Conservation (phyloP, 106 monocot genomes). For the Dendrobium chrysotoxum region DNA sequence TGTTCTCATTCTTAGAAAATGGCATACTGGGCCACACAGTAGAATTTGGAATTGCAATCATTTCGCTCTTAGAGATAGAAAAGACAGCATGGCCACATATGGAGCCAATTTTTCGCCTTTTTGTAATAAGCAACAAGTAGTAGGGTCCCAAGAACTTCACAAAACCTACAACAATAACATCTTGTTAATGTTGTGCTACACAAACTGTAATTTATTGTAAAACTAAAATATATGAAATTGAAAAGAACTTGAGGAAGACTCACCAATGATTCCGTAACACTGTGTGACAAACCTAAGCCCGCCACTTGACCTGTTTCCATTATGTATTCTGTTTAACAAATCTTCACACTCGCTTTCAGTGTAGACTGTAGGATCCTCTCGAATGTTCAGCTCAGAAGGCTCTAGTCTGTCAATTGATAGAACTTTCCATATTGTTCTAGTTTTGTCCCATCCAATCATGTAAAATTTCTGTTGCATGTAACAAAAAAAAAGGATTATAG, state of each 20-base stretch:
- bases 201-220: not conserved
- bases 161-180: conserved; percentile 59
- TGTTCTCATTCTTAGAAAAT: conserved; percentile 76
- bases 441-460: conserved; percentile 82
- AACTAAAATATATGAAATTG: not conserved
- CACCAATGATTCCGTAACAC: conserved; percentile 96
- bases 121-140: conserved; percentile 85
- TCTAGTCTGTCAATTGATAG: conserved; percentile 67
- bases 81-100: conserved; percentile 78
- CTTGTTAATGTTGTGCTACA: not conserved
- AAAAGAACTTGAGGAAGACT: conserved; percentile 13
- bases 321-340: conserved; percentile 58
- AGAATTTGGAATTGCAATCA: conserved; percentile 57
- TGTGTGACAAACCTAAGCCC: conserved; percentile 74
- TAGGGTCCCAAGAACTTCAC: conserved; percentile 89
- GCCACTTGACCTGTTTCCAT: conserved; percentile 72
- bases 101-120: conserved; percentile 64
- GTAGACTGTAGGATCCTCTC: conserved; percentile 64
- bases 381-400: conserved; percentile 55
- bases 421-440: conserved; percentile 49
- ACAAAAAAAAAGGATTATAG: not conserved
- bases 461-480: conserved; percentile 73
- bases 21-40: conserved; percentile 19
- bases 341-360: conserved; percentile 50
- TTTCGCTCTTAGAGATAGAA: conserved; percentile 57